Evolutionary conservation across 495 filamentous ascomycete genomes (phyloP), one percentile per base, ranked within the genome.

Genomic region (Daldinia concentrica): DNA sequence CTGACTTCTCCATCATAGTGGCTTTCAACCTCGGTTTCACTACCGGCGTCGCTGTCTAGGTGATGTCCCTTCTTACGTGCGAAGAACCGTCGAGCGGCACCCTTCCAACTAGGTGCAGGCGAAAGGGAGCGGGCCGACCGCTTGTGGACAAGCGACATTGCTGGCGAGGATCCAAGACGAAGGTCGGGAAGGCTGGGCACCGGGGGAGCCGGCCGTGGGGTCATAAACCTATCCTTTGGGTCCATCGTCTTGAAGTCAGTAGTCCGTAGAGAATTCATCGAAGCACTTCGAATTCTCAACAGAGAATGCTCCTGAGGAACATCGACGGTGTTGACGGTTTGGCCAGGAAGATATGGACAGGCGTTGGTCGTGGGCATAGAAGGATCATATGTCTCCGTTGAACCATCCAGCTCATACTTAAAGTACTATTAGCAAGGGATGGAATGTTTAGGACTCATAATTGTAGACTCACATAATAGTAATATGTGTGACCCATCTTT

Each of bases 401-500:
- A 87, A 58, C 90, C 88, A 78, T 97, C 89, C 41, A 97, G 74
- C 72, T 91, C 85, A 76, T 96, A 97, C 92, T 96, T 62, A 60
- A 64, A 37, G 30, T 7, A 7, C 50, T n/a, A 60, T 76, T 61
- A 76, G 69, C 32, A 48, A 54, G 48, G 45, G 51, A 71, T 63
- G 58, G 37, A 56, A 61, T 12, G 57, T 59, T 52, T 41, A 62
- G 48, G 48, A 30, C 69, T 66, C 15, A 50, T 27, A 51, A 45
- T 61, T 32, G 27, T 58, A 65, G 15, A 81, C 93, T 81, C 80
- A 95, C 93, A 81, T 94, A 97, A 82, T 96, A 97, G 87, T 94
- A 97, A 80, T 97, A 97, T 8, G 89, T 93, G n/a, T 89, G 89
- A 29, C 93, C 94, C 92, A 95, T 95, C 79, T 91, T 95, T 62